A percentile compares a stretch with the other conserved stretches of the same genome.
These are phyloP conservation scores for Calonectria hawksworthii DNA, from an alignment of 2,329 filamentous ascomycete genomes.

Conservation along the genomic window DNA sequence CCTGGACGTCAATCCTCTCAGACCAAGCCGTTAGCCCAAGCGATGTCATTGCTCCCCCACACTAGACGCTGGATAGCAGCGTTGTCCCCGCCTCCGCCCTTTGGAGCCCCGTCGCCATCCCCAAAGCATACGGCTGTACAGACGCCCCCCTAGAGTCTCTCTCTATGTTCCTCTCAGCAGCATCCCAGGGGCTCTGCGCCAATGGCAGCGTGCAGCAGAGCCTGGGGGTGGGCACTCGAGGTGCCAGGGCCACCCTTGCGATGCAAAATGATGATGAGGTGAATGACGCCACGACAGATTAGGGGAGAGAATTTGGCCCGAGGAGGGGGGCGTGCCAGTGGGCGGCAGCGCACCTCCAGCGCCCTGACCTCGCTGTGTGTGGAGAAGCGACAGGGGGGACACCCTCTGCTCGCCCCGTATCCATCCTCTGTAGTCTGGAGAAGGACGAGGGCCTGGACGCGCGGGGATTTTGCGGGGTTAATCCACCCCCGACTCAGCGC, in stretches of 20 bases:
- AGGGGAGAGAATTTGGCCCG: background rate
- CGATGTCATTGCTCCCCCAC: conserved; percentile 27
- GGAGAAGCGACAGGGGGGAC: background rate
- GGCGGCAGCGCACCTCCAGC: background rate
- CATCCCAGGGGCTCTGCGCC: background rate
- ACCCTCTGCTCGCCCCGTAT: background rate
- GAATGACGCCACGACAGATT: conserved; percentile 16
- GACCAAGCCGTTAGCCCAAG: background rate
- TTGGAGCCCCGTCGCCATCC: conserved; percentile 9
- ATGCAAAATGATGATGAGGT: conserved; percentile 11
- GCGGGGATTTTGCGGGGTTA: conserved; percentile 24
- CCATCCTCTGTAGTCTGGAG: background rate
- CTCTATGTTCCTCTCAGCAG: background rate
- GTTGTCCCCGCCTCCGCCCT: background rate
- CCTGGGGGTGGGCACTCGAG: background rate
- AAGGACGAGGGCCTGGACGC: background rate
- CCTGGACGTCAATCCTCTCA: background rate
- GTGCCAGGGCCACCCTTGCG: background rate
- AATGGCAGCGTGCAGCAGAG: background rate
- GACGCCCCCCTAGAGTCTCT: conserved; percentile 19
- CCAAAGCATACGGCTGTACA: conserved; percentile 4
- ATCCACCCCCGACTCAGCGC: background rate
- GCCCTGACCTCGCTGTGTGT: background rate
- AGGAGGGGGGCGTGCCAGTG: background rate
- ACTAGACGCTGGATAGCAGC: background rate